Conservation (phyloP, 108 stramenopile species). For the Skeletonema grethae region DNA sequence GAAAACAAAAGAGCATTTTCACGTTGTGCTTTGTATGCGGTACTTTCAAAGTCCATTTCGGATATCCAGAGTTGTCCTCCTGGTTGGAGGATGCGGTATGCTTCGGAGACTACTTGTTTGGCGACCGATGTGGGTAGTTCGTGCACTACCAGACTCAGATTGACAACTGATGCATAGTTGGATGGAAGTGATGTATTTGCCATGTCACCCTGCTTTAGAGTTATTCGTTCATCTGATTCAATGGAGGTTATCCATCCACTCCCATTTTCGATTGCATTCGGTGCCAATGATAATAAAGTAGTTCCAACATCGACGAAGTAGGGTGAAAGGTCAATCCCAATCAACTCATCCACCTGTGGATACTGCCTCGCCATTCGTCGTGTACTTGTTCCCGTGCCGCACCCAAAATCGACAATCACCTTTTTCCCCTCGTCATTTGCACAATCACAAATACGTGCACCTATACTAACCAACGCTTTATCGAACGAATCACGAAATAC, state of each 20-base stretch:
- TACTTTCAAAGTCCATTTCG: slow-evolving; percentile 87
- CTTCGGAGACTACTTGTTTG: slow-evolving; percentile 60
- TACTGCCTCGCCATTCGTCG: slow-evolving; percentile 62
- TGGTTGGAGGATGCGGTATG: slow-evolving; percentile 62
- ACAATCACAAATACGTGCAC: slow-evolving; percentile 43
- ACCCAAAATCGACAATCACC: slow-evolving; percentile 70
- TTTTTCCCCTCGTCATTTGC: slow-evolving; percentile 9
- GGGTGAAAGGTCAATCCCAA: slow-evolving; percentile 76
- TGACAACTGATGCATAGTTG: slow-evolving; percentile 64
- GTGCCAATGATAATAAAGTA: slow-evolving; percentile 55
- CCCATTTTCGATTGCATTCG: slow-evolving; percentile 39
- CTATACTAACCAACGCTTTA: slow-evolving; percentile 53
- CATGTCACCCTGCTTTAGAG: slow-evolving; percentile 65
- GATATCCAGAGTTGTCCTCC: slow-evolving; percentile 77
- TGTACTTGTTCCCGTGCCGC: slow-evolving; percentile 80
- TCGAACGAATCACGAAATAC: slow-evolving; percentile 79
- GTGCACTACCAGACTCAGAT: slow-evolving; percentile 74
- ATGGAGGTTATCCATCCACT: slow-evolving; percentile 73
- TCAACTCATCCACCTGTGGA: slow-evolving; percentile 53
- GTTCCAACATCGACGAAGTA: slow-evolving; percentile 68
- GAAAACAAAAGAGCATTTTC: slow-evolving; percentile 76
- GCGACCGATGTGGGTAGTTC: slow-evolving; percentile 62
- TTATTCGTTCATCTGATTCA: slow-evolving; percentile 58
- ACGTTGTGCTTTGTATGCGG: slow-evolving; percentile 76
- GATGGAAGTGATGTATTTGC: slow-evolving; percentile 49